phyloP scores from a whole-genome alignment of 2,329 filamentous ascomycete genomes.

The Aspergillus clavatus region DNA sequence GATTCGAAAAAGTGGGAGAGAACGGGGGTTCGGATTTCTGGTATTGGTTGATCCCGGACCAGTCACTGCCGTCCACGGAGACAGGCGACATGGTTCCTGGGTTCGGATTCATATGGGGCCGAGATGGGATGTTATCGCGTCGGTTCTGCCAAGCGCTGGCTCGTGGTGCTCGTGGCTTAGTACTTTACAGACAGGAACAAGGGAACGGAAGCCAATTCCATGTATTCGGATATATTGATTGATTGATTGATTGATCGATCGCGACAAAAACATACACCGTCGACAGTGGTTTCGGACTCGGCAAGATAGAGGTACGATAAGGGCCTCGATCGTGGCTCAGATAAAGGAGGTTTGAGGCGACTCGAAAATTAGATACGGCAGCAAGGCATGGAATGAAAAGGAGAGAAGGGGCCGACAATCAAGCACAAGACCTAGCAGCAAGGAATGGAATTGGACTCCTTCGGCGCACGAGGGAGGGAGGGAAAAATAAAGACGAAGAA shows the following conservation, averaged over 20 bases:
- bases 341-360: not conserved
- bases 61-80: slow-evolving; percentile 77
- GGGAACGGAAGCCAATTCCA: not conserved
- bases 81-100: slow-evolving; percentile 76
- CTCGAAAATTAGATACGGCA: not conserved
- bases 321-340: not conserved
- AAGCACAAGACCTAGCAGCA: too few relatives aligned
- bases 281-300: slow-evolving; percentile 2
- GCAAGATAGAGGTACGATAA: not conserved
- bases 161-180: slow-evolving; percentile 3
- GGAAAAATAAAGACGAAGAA: not conserved
- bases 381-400: not conserved
- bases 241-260: slow-evolving; percentile 11
- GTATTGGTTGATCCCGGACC: slow-evolving; percentile 67
- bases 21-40: slow-evolving; percentile 43
- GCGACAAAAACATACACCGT: slow-evolving; percentile 6
- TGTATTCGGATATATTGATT: too few relatives aligned
- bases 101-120: slow-evolving; percentile 60
- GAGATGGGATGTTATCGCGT: slow-evolving; percentile 8
- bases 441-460: too few relatives aligned
- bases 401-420: not conserved
- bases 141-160: slow-evolving; percentile 2
- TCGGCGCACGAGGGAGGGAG: too few relatives aligned
- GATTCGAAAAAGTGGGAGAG: slow-evolving; percentile 47
- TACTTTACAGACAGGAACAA: slow-evolving; percentile 3